Percentiles rank a stretch among this genome's conserved stretches.
phyloP scores from a whole-genome alignment of 2,329 filamentous ascomycete species.

The Ceratocystiopsis minuta region DNA sequence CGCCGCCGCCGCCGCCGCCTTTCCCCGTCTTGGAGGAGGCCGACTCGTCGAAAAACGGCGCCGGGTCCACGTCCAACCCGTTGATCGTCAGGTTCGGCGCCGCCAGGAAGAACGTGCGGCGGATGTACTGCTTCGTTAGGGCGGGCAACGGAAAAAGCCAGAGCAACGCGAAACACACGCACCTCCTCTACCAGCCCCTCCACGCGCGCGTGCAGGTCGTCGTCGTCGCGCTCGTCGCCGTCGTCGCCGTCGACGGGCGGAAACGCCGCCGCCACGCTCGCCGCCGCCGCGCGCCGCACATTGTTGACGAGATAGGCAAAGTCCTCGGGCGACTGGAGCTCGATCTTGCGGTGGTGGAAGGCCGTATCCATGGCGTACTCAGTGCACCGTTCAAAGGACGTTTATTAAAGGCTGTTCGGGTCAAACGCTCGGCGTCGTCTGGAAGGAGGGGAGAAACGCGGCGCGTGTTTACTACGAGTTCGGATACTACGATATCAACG shows the following conservation, averaged over 20 bases:
- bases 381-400: not conserved
- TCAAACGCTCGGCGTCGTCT: not conserved
- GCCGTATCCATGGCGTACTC: constrained; percentile 13
- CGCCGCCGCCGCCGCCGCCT: not conserved
- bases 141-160: not conserved
- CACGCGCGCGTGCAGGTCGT: constrained; percentile 39
- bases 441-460: no score
- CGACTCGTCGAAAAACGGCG: constrained; percentile 17
- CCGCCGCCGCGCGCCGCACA: constrained; percentile 47
- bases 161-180: not conserved
- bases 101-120: constrained; percentile 39
- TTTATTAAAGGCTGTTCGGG: not conserved
- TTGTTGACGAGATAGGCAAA: constrained; percentile 52
- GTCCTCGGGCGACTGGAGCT: constrained; percentile 61
- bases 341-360: constrained; percentile 51
- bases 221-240: constrained; percentile 21
- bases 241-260: constrained; percentile 32
- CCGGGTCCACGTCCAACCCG: constrained; percentile 31
- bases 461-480: not conserved
- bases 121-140: constrained; percentile 33
- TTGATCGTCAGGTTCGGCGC: constrained; percentile 45
- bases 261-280: constrained; percentile 49
- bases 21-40: no score
- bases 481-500: not conserved
- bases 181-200: constrained; percentile 43